Evolutionary conservation across 495 filamentous ascomycete species (phyloP), one percentile per base, ranked within the genome.

Genomic region (Annulohypoxylon bovei): DNA sequence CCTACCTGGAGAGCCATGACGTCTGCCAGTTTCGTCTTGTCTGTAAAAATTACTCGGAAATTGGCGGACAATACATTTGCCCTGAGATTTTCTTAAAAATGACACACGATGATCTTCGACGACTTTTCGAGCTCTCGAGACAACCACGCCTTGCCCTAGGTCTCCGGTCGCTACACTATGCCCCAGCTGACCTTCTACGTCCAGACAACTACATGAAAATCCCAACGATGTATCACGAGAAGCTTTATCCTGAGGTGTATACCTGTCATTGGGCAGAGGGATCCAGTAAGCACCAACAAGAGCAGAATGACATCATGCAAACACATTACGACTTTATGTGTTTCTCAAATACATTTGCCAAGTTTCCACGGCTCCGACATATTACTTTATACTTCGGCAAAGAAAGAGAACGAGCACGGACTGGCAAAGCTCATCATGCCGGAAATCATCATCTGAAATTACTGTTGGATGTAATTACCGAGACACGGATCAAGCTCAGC

Each of bases 1-100:
- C 71, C 4, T 32, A 46, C 23, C 44, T 73, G 1, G 12, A 33
- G 12, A 7, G 27, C 8, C 23, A 46, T 6, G 57, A 67, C n/a
- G 14, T 70, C 46, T 39, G 46, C 8, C 23, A 42, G 27, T 63
- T 73, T 37, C 71, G 71, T 18, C 66, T 73, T 46, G 57, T 62
- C 37, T 62, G 57, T 9, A 73, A 67, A 22, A 6, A 16, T 8
- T 70, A 54, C 33, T 58, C 71, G 5, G 35, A 37, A 14, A 54
- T 73, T 32, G 66, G 66, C 28, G 56, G 62, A 8, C 20, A 60
- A 37, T 67, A 54, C 37, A 49, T 70, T 54, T 37, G 64, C 5
- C 50, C 62, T n/a, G 55, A 46, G 11, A 35, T 66, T 1, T 53
- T 50, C 18, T 52, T 66, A n/a, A 30, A 50, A 27, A 57, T 73